Conservation (phyloP, 2,329 filamentous ascomycete species). For the Trichoderma pleuroti region DNA sequence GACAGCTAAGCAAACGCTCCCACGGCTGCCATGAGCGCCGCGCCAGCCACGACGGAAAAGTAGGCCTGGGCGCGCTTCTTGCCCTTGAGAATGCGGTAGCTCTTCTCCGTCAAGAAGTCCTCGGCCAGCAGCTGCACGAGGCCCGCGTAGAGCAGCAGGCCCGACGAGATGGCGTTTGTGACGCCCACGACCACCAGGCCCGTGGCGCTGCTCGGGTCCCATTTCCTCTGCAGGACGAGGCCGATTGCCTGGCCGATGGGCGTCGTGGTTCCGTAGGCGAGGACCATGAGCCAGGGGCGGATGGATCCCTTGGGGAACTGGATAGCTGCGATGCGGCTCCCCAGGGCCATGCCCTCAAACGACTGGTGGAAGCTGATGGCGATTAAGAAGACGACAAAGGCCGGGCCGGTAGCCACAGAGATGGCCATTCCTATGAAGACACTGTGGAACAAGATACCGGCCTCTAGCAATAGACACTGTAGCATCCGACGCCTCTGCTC, state of each 20-base stretch:
- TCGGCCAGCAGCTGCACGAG: slow-evolving; percentile 81
- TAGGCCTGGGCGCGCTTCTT: slow-evolving; percentile 60
- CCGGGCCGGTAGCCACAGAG: slow-evolving; percentile 73
- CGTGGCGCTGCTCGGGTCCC: slow-evolving; percentile 72
- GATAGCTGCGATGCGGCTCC: slow-evolving; percentile 78
- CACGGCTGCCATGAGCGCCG: slow-evolving; percentile 66
- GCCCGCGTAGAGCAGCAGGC: slow-evolving; percentile 75
- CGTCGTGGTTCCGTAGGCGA: slow-evolving; percentile 73
- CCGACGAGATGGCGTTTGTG: slow-evolving; percentile 82
- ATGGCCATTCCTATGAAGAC: slow-evolving; percentile 86
- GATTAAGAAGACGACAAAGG: slow-evolving; percentile 74
- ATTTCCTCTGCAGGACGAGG: slow-evolving; percentile 70
- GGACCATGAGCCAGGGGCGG: slow-evolving; percentile 79
- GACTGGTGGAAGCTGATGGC: slow-evolving; percentile 84
- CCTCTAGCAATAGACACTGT: slow-evolving; percentile 76
- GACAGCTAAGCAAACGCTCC: slow-evolving; percentile 64
- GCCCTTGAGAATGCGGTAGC: slow-evolving; percentile 63
- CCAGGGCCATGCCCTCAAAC: slow-evolving; percentile 83
- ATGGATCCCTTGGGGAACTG: slow-evolving; percentile 70
- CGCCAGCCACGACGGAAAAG: slow-evolving; percentile 59
- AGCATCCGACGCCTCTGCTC: slow-evolving; percentile 65
- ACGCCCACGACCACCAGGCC: slow-evolving; percentile 79
- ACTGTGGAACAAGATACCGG: slow-evolving; percentile 80
- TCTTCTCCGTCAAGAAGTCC: slow-evolving; percentile 76
- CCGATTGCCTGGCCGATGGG: slow-evolving; percentile 83